Evolutionary conservation across 78 protist genomes (phyloP), one percentile per base, ranked within the genome.

Genomic region (Dictyostelium brefeldianum): DNA sequence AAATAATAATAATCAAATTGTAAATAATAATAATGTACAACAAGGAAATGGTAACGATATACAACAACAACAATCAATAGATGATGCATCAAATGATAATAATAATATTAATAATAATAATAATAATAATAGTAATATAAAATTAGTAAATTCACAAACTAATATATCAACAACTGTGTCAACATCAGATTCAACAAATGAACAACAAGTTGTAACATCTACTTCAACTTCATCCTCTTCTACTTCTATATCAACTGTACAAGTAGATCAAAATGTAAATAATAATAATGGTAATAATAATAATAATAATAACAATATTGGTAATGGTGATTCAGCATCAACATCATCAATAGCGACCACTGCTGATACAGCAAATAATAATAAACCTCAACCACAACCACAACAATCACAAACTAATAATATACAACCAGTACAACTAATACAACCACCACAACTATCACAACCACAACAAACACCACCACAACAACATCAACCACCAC

Each of bases 11-110:
- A 59, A 59, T 3, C 10, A 59, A 22, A 18, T 11, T 8, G 69
- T 17, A 22, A 59, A 18, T 22, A 59, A 18, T 22, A 46, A 50
- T 46, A 67, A 57, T 57, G 46, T n/a, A 29, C 53, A 69, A 71
- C 20, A 56, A 31, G 25, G 8, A 22, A 56, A 74, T 48, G 43
- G 0, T 31, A 43, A 10, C 43, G 43, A 36, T 36, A 36, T 71
- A 79, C 81, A 48, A 48, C 81, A 43, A 47, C 29, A 47, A 73
- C 54, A 73, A 73, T 14, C 69, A n/a, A 59, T 17, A 17, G 17
- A 20, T 22, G 25, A 48, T 50, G 29, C 17, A 51, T 46, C 17
- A 12, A 7, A n/a, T 5, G 27, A 4, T 29, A 59, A 59, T 41
- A 27, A 20, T 22, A 18, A 36, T 12, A 79, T 57, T 18, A 67